Percentiles rank a stretch among this genome's conserved stretches.
Conservation (phyloP, 805 yeast species). For the Candida palmyrensis region DNA sequence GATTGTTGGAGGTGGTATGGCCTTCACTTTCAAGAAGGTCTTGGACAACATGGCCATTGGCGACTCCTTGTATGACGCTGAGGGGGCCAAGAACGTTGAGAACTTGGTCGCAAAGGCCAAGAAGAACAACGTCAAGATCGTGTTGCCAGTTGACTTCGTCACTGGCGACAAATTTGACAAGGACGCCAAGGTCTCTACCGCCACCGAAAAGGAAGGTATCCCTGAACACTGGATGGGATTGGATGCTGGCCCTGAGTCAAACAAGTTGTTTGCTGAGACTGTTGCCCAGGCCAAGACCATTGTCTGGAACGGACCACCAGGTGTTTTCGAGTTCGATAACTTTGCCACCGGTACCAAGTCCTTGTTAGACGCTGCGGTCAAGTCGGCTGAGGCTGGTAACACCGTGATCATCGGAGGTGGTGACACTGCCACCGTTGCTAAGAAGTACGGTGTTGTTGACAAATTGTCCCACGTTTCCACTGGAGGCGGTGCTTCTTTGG, state of each 20-base stretch:
- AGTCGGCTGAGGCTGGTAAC: constrained; percentile 81
- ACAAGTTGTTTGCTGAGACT: constrained; percentile 72
- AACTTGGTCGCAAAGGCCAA: constrained; percentile 92
- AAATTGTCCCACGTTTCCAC: constrained; percentile 98
- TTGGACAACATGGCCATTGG: constrained; percentile 83
- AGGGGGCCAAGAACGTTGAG: constrained; percentile 94
- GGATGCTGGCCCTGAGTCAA: constrained; percentile 90
- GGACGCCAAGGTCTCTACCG: constrained; percentile 81
- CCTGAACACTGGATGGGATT: constrained; percentile 95
- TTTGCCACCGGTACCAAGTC: constrained; percentile 91
- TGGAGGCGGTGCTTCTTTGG: constrained; percentile 99
- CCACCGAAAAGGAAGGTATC: constrained; percentile 87
- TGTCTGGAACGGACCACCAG: constrained; percentile 99
- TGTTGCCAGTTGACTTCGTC: constrained; percentile 92
- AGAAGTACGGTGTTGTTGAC: constrained; percentile 95
- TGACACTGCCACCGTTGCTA: constrained; percentile 98
- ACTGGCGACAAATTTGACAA: constrained; percentile 92
- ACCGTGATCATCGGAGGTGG: constrained; percentile 99
- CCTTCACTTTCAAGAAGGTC: constrained; percentile 97
- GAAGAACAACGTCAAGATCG: constrained; percentile 89
- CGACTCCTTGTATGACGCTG: constrained; percentile 85
- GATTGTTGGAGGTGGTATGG: constrained; percentile 99
- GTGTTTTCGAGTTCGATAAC: constrained; percentile 95
- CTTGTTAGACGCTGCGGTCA: constrained; percentile 81
- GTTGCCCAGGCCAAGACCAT: constrained; percentile 94